Base-by-base conservation (phyloP, 108 stramenopile species). In the Skeletonema menzelii region DNA sequence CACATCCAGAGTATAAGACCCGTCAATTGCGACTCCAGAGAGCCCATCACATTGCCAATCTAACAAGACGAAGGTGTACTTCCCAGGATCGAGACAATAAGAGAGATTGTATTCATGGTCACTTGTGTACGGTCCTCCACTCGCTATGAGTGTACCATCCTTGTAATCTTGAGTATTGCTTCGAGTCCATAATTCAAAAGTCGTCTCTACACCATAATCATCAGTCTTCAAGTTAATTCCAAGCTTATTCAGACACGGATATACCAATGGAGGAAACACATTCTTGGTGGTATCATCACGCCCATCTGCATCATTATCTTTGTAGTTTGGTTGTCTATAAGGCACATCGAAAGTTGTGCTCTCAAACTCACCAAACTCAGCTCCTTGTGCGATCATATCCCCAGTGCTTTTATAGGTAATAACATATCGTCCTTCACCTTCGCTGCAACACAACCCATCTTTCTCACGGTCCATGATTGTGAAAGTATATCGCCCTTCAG, bases 151-250 rank as follows among this genome's bases (percentile, higher is more conserved):
- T 14, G 38, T 79, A 17, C 70, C 47, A 72, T 79, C 67, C n/a
- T 47, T 55, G 14, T 72, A 72, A 26, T 69, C 49, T 28, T 49
- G 59, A 11, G 49, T 42, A 7, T n/a, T 34, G 19, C n/a, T 42
- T 32, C 59, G 57, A 31, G 37, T 44, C 47, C 56, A 38, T 32
- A 79, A 14, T 63, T 79, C 77, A 65, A 70, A 79, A 5, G 70
- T 79, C 32, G 77, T 79, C 65, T 79, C 77, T 2, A 79, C 65
- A n/a, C 77, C 77, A 56, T 79, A 79, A 67, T 79, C 77, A 67
- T 79, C 77, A 42, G 77, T 79, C 11, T 72, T 53, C 63, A 79
- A 57, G 19, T 79, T 47, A 30, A 79, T 40, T 27, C 70, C 77
- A 56, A 79, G 72, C 49, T 71, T 59, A 72, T 79, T 79, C 3